These are phyloP conservation scores for Lipomyces oligophaga DNA, from an alignment of 805 yeast genomes.

Conservation along the genomic window DNA sequence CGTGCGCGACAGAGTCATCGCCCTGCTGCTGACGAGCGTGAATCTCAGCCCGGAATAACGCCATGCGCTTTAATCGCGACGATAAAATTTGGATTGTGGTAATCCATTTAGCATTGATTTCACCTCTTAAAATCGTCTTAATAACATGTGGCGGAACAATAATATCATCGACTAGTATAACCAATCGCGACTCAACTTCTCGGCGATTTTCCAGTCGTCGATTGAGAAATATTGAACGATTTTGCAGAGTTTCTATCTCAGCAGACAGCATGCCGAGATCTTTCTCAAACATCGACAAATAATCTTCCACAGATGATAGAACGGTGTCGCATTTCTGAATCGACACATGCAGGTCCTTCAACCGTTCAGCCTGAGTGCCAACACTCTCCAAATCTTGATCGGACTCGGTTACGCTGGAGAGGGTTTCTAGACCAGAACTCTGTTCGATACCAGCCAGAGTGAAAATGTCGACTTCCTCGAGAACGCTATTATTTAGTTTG, in stretches of 20 bases:
- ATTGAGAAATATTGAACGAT: slow-evolving; percentile 49
- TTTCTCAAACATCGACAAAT: slow-evolving; percentile 53
- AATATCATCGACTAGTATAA: slow-evolving; percentile 73
- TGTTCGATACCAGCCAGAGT: no score
- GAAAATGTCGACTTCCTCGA: no score
- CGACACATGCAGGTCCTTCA: slow-evolving; percentile 24
- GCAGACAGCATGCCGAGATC: slow-evolving; percentile 54
- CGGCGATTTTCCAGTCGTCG: slow-evolving; percentile 48
- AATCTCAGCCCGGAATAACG: slow-evolving; percentile 38
- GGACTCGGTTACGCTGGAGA: no score
- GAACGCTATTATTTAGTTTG: no score
- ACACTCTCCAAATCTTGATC: no score
- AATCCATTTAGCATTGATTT: slow-evolving; percentile 59
- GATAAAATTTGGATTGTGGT: slow-evolving; percentile 44
- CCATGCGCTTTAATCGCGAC: slow-evolving; percentile 57
- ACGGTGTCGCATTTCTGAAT: slow-evolving; percentile 26
- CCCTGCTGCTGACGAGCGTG: slow-evolving; percentile 19
- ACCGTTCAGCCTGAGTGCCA: slow-evolving; percentile 24
- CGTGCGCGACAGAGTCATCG: slow-evolving; percentile 1
- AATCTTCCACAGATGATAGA: slow-evolving; percentile 38
- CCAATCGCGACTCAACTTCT: slow-evolving; percentile 49
- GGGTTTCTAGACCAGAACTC: no score
- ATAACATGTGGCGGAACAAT: slow-evolving; percentile 72
- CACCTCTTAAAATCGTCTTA: slow-evolving; percentile 53
- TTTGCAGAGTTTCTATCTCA: slow-evolving; percentile 60